Percentiles rank a stretch among this genome's conserved stretches.
These are phyloP conservation scores for Metarhizium sp. DNA, from an alignment of 2,329 filamentous ascomycete species.

Conservation along the genomic window DNA sequence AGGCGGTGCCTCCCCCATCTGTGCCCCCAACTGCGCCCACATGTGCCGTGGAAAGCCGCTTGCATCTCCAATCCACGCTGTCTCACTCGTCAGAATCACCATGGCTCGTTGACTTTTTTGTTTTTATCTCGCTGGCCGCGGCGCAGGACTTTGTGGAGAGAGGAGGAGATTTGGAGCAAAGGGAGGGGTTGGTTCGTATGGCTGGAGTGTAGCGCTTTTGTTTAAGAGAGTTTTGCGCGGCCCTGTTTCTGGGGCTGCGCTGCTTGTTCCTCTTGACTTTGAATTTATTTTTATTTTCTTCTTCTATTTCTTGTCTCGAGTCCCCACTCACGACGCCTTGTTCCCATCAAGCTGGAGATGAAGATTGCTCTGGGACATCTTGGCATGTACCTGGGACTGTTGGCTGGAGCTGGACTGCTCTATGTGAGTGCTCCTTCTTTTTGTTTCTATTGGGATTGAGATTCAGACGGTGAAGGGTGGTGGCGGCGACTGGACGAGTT, in stretches of 20 bases:
- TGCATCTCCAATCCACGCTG: slow-evolving; percentile 8
- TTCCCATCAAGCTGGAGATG: slow-evolving; percentile 13
- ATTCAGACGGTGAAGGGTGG: neutral
- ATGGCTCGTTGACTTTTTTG: neutral
- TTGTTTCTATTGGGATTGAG: neutral
- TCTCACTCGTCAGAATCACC: slow-evolving; percentile 4
- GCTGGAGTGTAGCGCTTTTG: neutral
- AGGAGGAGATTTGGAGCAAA: neutral
- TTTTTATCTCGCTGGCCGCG: neutral
- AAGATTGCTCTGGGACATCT: slow-evolving; percentile 23
- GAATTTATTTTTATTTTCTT: neutral
- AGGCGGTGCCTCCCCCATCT: neutral
- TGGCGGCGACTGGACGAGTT: neutral
- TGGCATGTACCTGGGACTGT: slow-evolving; percentile 29
- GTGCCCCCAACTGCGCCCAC: neutral
- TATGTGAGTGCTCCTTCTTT: slow-evolving; percentile 28
- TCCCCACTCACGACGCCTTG: no score
- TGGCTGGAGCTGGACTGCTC: slow-evolving; percentile 24
- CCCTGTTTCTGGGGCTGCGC: neutral
- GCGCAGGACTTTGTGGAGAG: neutral
- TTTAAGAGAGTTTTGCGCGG: slow-evolving; percentile 5
- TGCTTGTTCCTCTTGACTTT: neutral
- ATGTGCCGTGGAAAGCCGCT: slow-evolving; percentile 10
- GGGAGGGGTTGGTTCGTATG: neutral
- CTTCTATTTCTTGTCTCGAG: neutral